phyloP scores from a whole-genome alignment of 164 flowering plant species.

The Magnolia changhungtana region DNA sequence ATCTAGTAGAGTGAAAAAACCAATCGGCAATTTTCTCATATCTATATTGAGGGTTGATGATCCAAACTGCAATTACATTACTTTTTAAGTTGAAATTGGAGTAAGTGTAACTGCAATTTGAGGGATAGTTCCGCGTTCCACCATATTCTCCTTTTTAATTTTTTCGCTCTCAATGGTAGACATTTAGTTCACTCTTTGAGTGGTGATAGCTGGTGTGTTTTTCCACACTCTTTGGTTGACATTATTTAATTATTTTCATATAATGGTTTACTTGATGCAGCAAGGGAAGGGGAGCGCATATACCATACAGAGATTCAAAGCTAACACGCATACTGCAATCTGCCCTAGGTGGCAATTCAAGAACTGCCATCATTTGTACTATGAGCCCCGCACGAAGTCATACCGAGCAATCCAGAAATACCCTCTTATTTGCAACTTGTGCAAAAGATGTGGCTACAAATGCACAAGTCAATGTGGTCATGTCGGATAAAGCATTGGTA shows the following conservation, averaged over 20 bases:
- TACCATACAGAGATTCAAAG: constrained; percentile 93
- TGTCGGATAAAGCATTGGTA: constrained; percentile 90
- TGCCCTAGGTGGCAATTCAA: constrained; percentile 89
- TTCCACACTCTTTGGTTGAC: neutral
- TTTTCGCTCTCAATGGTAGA: neutral
- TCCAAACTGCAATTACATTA: too few relatives aligned
- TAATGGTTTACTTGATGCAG: constrained; percentile 37
- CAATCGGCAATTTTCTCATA: too few relatives aligned
- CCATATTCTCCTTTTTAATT: too few relatives aligned
- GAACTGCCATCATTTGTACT: constrained; percentile 95
- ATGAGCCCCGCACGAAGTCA: constrained; percentile 88
- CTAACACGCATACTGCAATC: constrained; percentile 89
- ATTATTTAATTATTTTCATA: neutral
- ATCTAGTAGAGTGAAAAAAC: too few relatives aligned
- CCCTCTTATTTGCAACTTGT: constrained; percentile 86
- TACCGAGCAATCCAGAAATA: constrained; percentile 92
- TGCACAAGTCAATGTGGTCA: constrained; percentile 78
- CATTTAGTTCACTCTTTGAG: neutral
- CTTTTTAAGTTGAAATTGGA: too few relatives aligned
- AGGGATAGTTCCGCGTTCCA: too few relatives aligned
- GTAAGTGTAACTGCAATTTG: too few relatives aligned
- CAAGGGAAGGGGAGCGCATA: constrained; percentile 79
- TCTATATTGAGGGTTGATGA: too few relatives aligned
- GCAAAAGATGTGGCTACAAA: constrained; percentile 85
- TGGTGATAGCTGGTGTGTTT: neutral